Conservation (phyloP, 352 stramenopile genomes). For the Plasmopara viticola region DNA sequence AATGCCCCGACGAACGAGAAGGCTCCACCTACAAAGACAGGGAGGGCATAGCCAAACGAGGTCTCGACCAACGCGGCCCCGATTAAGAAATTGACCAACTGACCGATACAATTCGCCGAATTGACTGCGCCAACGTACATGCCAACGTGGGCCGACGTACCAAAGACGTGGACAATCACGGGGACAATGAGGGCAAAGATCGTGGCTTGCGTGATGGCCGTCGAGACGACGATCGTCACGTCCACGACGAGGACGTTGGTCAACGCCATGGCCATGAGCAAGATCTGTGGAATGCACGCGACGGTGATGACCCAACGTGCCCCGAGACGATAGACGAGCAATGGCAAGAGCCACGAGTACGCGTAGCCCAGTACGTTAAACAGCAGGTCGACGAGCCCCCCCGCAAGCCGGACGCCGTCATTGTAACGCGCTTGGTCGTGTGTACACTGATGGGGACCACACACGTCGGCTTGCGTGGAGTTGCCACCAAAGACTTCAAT, state of each 20-base stretch:
- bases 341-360: constrained; percentile 42
- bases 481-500: constrained; percentile 49
- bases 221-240: constrained; percentile 42
- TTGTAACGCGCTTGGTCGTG: constrained; percentile 38
- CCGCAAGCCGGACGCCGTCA: constrained; percentile 46
- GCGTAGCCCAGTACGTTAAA: constrained; percentile 50
- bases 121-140: constrained; percentile 74
- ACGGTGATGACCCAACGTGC: constrained; percentile 36
- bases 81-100: constrained; percentile 67
- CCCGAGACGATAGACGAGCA: constrained; percentile 38
- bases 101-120: constrained; percentile 63
- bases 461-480: constrained; percentile 38
- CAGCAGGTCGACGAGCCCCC: constrained; percentile 37
- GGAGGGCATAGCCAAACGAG: constrained; percentile 49
- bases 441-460: constrained; percentile 23
- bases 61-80: constrained; percentile 55
- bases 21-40: constrained; percentile 57
- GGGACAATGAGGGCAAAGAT: constrained; percentile 67
- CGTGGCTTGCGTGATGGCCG: constrained; percentile 44
- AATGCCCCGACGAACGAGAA: constrained; percentile 61
- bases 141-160: constrained; percentile 40
- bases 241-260: constrained; percentile 34
- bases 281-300: constrained; percentile 36
- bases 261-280: constrained; percentile 54
- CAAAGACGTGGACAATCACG: constrained; percentile 61